phyloP scores from a whole-genome alignment of 306 rosid genomes.

The Canavalia gladiata region DNA sequence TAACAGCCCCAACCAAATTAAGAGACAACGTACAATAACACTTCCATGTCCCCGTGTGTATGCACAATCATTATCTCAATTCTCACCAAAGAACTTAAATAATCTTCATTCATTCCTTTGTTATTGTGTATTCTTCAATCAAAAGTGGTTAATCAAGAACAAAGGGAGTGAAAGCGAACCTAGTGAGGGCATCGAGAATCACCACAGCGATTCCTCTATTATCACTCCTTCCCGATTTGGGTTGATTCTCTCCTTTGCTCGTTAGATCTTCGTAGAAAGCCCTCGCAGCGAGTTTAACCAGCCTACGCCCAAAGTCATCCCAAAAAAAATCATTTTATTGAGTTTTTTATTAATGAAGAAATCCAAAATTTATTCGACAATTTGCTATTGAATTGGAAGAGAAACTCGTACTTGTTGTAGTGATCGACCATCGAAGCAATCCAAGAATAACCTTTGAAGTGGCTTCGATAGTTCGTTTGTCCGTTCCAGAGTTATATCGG shows the following conservation, averaged over 20 bases:
- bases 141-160: background rate
- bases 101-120: background rate
- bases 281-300: slow-evolving; percentile 84
- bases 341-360: background rate
- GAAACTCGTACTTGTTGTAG: slow-evolving; percentile 65
- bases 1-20: background rate
- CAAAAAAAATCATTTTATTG: background rate
- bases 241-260: slow-evolving; percentile 81
- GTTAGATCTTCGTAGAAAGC: slow-evolving; percentile 82
- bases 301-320: slow-evolving; percentile 46
- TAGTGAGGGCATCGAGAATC: slow-evolving; percentile 83
- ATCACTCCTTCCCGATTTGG: slow-evolving; percentile 80
- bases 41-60: background rate
- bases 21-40: background rate
- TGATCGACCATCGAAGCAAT: slow-evolving; percentile 60
- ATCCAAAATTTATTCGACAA: background rate
- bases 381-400: background rate
- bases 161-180: slow-evolving; percentile 49
- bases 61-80: background rate
- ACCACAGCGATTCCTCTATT: slow-evolving; percentile 87
- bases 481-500: background rate
- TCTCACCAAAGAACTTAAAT: background rate
- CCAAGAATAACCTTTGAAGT: background rate
- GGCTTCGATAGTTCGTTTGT: background rate
- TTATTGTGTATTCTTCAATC: background rate